Conservation (phyloP, 495 filamentous ascomycete genomes). For the Penicillium roqueforti region DNA sequence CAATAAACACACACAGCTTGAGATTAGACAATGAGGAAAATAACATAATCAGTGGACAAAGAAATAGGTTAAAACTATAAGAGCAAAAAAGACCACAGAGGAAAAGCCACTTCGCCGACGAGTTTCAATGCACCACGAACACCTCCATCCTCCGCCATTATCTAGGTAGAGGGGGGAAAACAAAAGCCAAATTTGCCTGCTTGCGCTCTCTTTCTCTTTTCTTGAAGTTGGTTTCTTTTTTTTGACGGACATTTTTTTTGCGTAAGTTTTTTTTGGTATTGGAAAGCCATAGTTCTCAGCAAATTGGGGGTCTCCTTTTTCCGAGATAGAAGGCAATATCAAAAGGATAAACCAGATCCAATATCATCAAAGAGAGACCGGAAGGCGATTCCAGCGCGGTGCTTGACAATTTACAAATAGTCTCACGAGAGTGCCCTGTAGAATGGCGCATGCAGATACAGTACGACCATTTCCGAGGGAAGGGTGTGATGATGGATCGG, state of each 20-base stretch:
- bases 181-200: slow-evolving; percentile 30
- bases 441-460: slow-evolving; percentile 4
- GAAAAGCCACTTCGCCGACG: slow-evolving; percentile 29
- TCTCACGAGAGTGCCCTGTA: slow-evolving; percentile 16
- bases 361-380: slow-evolving; percentile 13
- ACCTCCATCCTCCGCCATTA: slow-evolving; percentile 42
- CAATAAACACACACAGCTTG: slow-evolving; percentile 15
- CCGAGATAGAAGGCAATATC: slow-evolving; percentile 6
- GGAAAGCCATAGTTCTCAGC: slow-evolving; percentile 1
- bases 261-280: slow-evolving; percentile 11
- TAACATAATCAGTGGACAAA: slow-evolving; percentile 15
- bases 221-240: slow-evolving; percentile 19
- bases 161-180: slow-evolving; percentile 39
- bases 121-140: slow-evolving; percentile 43
- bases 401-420: slow-evolving; percentile 26
- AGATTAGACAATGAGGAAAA: slow-evolving; percentile 23
- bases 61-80: slow-evolving; percentile 18
- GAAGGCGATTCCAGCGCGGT: slow-evolving; percentile 3
- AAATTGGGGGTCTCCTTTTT: slow-evolving; percentile 14
- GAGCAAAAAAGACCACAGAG: slow-evolving; percentile 19
- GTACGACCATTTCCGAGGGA: slow-evolving; percentile 7
- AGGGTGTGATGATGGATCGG: slow-evolving; percentile 25
- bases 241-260: slow-evolving; percentile 13
- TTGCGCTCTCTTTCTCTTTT: slow-evolving; percentile 36
- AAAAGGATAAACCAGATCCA: slow-evolving; percentile 13